Percentiles rank a stretch among this genome's conserved stretches.
phyloP scores from a whole-genome alignment of 176 grass and related monocot species.

The Paspalum notatum region DNA sequence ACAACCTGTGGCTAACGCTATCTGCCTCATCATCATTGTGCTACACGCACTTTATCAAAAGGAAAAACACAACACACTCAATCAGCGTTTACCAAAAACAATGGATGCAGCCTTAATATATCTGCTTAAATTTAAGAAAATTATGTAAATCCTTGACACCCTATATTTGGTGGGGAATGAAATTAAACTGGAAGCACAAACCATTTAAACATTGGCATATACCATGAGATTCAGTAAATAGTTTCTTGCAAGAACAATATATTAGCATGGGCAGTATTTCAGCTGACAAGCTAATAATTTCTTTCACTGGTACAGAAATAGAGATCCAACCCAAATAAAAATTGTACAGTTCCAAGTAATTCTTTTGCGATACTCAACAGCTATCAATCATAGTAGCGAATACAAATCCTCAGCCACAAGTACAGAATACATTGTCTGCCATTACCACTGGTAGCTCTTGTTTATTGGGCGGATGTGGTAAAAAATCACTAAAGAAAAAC shows the following conservation, averaged over 20 bases:
- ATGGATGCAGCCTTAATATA: not conserved
- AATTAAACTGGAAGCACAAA: not conserved
- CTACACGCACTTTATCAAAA: too few species aligned
- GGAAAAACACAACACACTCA: not conserved
- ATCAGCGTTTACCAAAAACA: not conserved
- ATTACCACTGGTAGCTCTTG: not conserved
- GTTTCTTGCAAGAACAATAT: not conserved
- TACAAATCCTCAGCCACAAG: not conserved
- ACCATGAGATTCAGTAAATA: not conserved
- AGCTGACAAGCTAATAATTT: not conserved
- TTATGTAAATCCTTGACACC: not conserved
- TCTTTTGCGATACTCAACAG: not conserved
- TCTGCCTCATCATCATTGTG: too few species aligned
- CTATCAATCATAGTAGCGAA: not conserved
- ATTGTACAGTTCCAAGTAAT: not conserved
- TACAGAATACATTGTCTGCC: not conserved
- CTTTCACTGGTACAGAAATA: not conserved
- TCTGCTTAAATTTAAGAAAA: not conserved
- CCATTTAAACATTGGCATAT: not conserved
- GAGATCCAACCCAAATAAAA: not conserved
- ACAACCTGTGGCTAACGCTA: too few species aligned
- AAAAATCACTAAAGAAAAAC: not conserved
- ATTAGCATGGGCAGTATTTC: not conserved
- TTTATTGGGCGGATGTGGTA: not conserved
- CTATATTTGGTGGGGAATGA: not conserved